phyloP scores from a whole-genome alignment of 140 eudicot genomes.

The Ambrosia hybrid region DNA sequence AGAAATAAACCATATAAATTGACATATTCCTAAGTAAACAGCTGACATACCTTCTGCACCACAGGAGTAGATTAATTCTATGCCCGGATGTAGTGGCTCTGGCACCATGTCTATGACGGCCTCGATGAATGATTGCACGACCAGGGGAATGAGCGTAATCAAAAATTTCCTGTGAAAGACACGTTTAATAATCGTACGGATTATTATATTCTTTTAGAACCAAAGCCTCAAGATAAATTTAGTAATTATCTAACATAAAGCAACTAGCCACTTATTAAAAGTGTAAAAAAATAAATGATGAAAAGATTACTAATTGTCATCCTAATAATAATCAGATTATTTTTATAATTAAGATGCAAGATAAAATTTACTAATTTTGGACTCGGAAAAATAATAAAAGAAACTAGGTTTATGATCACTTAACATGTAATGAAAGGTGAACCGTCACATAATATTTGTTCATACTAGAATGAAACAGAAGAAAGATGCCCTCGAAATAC shows the following conservation, averaged over 20 bases:
- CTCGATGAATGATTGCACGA: conserved; percentile 89
- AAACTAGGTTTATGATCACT: conserved; percentile 3
- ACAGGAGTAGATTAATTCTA: conserved; percentile 70
- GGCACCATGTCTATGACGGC: conserved; percentile 99
- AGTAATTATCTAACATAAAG: not conserved
- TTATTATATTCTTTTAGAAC: not conserved
- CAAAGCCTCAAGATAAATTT: not conserved
- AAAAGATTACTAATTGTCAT: not conserved
- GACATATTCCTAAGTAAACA: not conserved
- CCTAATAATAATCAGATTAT: not conserved
- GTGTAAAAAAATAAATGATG: not conserved
- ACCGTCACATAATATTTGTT: not conserved
- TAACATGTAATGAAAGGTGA: not conserved
- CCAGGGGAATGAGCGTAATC: conserved; percentile 82
- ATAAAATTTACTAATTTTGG: not conserved
- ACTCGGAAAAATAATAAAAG: not conserved
- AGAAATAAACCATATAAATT: not conserved
- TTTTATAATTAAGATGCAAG: not conserved
- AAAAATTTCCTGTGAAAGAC: conserved; percentile 54
- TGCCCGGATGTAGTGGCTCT: conserved; percentile 87
- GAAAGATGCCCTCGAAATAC: not conserved
- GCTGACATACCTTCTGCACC: conserved; percentile 86
- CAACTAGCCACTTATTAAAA: not conserved
- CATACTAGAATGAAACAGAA: not conserved
- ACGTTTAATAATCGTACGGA: not conserved